Percentiles rank a stretch among this genome's conserved stretches.
Evolutionary conservation across 2,329 filamentous ascomycete genomes (phyloP).

Genomic region (Penicillium sp.): DNA sequence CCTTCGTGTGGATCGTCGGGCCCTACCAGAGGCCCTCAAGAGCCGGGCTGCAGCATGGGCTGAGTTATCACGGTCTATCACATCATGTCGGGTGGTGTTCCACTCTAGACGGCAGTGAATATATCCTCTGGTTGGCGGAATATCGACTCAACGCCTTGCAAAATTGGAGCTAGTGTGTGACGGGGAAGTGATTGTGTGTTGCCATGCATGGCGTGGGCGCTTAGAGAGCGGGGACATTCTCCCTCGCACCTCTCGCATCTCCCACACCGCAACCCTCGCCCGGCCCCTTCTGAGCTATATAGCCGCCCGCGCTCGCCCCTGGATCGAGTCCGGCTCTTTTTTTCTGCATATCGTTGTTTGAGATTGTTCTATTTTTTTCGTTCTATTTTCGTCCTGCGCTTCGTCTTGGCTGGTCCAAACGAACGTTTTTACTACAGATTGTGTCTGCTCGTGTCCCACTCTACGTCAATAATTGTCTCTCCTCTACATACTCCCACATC

Average conservation of each 20-base stretch:
- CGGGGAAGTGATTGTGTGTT: constrained; percentile 19
- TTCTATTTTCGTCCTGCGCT: constrained; percentile 37
- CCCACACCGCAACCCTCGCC: neutral
- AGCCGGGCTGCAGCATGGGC: constrained; percentile 13
- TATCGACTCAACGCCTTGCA: constrained; percentile 2
- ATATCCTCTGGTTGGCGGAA: constrained; percentile 13
- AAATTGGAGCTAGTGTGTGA: constrained; percentile 22
- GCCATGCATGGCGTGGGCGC: constrained; percentile 23
- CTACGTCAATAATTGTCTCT: constrained; percentile 16
- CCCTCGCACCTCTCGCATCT: too few relatives aligned
- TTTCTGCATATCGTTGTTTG: constrained; percentile 34
- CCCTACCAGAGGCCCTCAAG: neutral
- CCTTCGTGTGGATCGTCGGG: neutral
- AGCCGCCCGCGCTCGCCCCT: constrained; percentile 26
- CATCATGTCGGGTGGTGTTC: neutral
- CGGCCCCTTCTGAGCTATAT: constrained; percentile 28
- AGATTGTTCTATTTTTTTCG: constrained; percentile 28
- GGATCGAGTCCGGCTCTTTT: constrained; percentile 12
- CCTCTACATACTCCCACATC: constrained; percentile 2
- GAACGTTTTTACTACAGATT: constrained; percentile 25
- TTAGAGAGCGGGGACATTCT: constrained; percentile 12
- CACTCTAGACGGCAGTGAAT: neutral
- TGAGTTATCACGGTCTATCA: constrained; percentile 11
- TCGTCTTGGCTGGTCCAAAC: constrained; percentile 48
- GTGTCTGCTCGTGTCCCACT: constrained; percentile 8